Base-by-base conservation (phyloP, 768 basidiomycete species). In the Cytidiella melzeri region DNA sequence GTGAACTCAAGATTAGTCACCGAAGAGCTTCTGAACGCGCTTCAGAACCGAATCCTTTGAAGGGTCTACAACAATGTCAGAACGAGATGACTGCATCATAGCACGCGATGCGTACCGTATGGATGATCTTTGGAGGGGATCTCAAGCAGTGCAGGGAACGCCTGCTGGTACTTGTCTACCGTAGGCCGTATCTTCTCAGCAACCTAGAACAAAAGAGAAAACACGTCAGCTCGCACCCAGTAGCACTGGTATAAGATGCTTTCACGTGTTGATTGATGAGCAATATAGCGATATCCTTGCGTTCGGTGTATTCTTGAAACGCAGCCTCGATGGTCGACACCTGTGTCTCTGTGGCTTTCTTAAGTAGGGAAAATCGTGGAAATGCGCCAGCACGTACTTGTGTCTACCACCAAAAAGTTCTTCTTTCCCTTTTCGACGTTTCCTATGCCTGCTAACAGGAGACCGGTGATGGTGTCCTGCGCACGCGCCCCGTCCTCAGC, bases 121-220 rank as follows among this genome's bases (percentile, higher is more conserved):
- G 95, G 95, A 67, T 96, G 93, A 62, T 98, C 95, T 67, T 98
- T 98, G 48, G 92, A 93, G 21, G 96, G 96, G 54, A 99, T 98
- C 69, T 99, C 96, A 13, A 99, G 80, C 36, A 99, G 70, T 0
- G 96, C 92, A 19, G 96, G 96, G 72, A 99, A 99, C 0, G 95
- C 83, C 66, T 93, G 89, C 56, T 91, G 84, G 67, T 99, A 99
- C 60, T 84, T 83, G 69, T 99, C 96, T 11, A 99, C 92, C 1
- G 88, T 82, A 0, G 92, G 92, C 30, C 96, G 75, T 55, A 99
- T 99, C 75, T 89, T 92, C 74, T 98, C 96, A 52, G 96, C 96
- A 60, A 98, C 76, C 96, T 97, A 64, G n/a, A n/a, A n/a, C n/a
- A n/a, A n/a, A n/a, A n/a, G n/a, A n/a, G n/a, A n/a, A n/a, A 15